Evolutionary conservation across 2,329 filamentous ascomycete genomes (phyloP), one percentile per base, ranked within the genome.

Genomic region (Epichloe amarillans): DNA sequence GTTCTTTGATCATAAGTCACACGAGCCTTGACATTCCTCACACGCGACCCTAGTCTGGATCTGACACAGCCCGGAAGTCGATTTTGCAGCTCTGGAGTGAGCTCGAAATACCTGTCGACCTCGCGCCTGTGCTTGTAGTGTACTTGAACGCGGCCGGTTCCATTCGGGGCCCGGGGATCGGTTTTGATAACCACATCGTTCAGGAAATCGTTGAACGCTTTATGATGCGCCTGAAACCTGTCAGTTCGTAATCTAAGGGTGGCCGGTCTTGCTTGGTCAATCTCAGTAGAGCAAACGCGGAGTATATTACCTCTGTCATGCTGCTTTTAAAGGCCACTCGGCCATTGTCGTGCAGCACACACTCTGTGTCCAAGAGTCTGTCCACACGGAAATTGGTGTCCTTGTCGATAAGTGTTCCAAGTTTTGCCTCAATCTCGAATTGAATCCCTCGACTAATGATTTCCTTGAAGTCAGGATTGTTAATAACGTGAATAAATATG

Each of bases 361-460:
- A 84, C 63, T 93, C 86, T 0, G 86, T 83, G 21, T 75, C 66
- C 4, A 93, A 74, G 5, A 80, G 79, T 10, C 90, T 68, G 10
- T 76, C 70, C 26, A 90, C 70, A n/a, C 88, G 77, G 45, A 82
- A 74, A 51, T 84, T 79, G 6, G 80, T 86, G 54, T 83, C 78
- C 61, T 80, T 82, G 64, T 88, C 83, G 52, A 91, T 79, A 14
- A 97, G 74, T 26, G 82, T 84, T 17, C 93, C 93, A 46, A 97
- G 73, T 66, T 97, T 97, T 10, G 89, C 93, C 69, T 98, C 93
- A 50, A 98, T 86, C 67, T 98, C 93, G 49, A 96, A 82, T 53
- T 88, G 78, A 14, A 89, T 83, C 6, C 80, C 81, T 15, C 78
- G 75, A 48, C 77, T 76, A 15, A 72, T 67, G 19, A 85, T 77